Evolutionary conservation across 139 green algal species (phyloP).

Genomic region (Haematococcus lacustris): DNA sequence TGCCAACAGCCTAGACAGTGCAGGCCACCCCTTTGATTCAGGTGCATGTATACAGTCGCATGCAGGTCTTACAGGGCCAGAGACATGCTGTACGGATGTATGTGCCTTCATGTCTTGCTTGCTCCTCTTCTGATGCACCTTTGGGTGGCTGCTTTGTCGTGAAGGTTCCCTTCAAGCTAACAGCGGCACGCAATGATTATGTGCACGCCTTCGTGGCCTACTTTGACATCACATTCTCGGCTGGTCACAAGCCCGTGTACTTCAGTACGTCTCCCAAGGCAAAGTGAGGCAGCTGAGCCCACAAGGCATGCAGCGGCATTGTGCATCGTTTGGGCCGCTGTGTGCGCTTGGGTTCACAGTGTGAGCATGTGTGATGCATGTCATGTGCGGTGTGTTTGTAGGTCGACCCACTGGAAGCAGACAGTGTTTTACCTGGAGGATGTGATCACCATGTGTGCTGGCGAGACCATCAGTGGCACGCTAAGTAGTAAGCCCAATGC

Average conservation of each 20-base stretch:
- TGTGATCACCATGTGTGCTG: slow-evolving; percentile 36
- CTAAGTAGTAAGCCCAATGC: slow-evolving; percentile 66
- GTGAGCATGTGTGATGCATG: neutral
- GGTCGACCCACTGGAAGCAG: slow-evolving; percentile 83
- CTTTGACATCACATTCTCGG: slow-evolving; percentile 85
- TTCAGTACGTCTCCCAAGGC: slow-evolving; percentile 45
- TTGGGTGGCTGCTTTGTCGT: too few species aligned
- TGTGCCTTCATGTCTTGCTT: too few species aligned
- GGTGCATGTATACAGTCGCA: too few species aligned
- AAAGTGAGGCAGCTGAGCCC: slow-evolving; percentile 13
- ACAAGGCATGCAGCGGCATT: neutral
- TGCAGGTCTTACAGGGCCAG: too few species aligned
- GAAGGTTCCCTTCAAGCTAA: slow-evolving; percentile 51
- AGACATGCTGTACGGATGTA: too few species aligned
- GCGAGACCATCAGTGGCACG: slow-evolving; percentile 28
- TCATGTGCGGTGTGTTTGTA: neutral
- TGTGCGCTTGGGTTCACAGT: neutral
- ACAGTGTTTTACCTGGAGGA: slow-evolving; percentile 92
- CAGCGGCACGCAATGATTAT: slow-evolving; percentile 73
- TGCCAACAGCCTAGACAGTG: too few species aligned
- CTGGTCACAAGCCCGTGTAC: slow-evolving; percentile 70
- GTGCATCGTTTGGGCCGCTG: neutral
- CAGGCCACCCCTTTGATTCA: too few species aligned
- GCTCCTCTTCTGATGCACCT: too few species aligned
- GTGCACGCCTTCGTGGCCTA: slow-evolving; percentile 82